These are phyloP conservation scores for Globisporangium cystogenes DNA, from an alignment of 352 stramenopile species.

Conservation along the genomic window DNA sequence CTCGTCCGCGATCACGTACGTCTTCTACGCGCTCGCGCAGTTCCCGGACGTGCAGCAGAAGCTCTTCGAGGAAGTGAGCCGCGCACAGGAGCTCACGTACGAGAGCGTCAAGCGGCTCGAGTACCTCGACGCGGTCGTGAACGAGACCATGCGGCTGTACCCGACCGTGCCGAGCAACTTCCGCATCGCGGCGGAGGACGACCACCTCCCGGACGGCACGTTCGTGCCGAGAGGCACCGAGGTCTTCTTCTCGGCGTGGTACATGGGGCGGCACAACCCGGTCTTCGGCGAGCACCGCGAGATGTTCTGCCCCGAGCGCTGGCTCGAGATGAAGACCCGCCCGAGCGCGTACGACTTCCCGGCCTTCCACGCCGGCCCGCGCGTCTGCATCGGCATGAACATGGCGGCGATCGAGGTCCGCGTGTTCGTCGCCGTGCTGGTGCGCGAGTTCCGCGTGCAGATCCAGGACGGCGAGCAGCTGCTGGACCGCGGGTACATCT, in stretches of 20 bases:
- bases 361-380: constrained; percentile 59
- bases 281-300: constrained; percentile 33
- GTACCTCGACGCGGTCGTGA: not conserved
- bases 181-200: not conserved
- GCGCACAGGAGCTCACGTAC: not conserved
- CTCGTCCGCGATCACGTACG: not conserved
- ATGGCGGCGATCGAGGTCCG: constrained; percentile 47
- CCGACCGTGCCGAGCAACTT: not conserved
- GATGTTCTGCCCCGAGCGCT: constrained; percentile 57
- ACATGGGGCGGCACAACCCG: constrained; percentile 53
- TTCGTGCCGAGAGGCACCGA: not conserved
- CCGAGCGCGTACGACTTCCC: constrained; percentile 67
- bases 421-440: not conserved
- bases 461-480: not conserved
- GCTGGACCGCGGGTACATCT: not conserved
- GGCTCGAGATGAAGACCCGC: constrained; percentile 46
- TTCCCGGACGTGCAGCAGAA: not conserved
- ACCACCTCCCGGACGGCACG: not conserved
- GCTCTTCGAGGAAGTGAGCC: not conserved
- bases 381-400: constrained; percentile 67
- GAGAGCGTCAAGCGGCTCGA: not conserved
- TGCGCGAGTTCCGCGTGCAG: not conserved
- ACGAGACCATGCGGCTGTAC: not conserved
- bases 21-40: not conserved
- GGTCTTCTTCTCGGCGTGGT: constrained; percentile 40